Percentiles rank a stretch among this genome's conserved stretches.
phyloP scores from a whole-genome alignment of 2,329 filamentous ascomycete genomes.

The Clarireedia monteithiana region DNA sequence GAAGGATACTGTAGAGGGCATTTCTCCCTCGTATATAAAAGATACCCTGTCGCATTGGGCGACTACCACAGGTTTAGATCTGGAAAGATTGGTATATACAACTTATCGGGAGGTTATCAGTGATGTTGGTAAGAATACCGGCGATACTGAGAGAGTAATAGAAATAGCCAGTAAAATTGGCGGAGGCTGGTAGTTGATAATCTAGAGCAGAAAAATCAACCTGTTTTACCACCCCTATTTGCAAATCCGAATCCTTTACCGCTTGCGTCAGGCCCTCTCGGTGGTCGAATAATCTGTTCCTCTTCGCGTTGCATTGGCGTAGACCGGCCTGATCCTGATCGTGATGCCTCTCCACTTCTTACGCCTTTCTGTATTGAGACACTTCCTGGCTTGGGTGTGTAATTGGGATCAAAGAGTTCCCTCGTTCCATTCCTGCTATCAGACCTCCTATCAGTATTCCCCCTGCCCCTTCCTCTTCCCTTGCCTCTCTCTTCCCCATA shows the following conservation, averaged over 20 bases:
- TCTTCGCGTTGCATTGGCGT: slow-evolving; percentile 48
- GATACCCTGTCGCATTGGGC: slow-evolving; percentile 72
- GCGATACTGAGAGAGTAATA: slow-evolving; percentile 73
- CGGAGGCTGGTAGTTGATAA: slow-evolving; percentile 97
- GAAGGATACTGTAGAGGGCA: slow-evolving; percentile 49
- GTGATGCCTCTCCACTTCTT: slow-evolving; percentile 34
- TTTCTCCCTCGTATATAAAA: slow-evolving; percentile 59
- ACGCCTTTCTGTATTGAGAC: slow-evolving; percentile 35
- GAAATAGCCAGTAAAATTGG: slow-evolving; percentile 86
- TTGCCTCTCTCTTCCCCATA: slow-evolving; percentile 39
- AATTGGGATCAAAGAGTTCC: slow-evolving; percentile 74
- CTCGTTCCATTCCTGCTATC: slow-evolving; percentile 33
- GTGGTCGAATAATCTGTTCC: slow-evolving; percentile 63
- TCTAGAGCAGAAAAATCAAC: slow-evolving; percentile 34
- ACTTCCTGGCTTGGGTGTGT: slow-evolving; percentile 52
- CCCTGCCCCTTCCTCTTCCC: slow-evolving; percentile 38
- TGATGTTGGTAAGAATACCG: slow-evolving; percentile 74
- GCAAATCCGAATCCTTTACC: slow-evolving; percentile 73
- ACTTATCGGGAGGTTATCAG: slow-evolving; percentile 90
- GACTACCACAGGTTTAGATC: slow-evolving; percentile 57
- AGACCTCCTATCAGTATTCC: slow-evolving; percentile 25
- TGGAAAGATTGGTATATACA: slow-evolving; percentile 71
- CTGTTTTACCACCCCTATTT: slow-evolving; percentile 49
- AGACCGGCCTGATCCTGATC: slow-evolving; percentile 36
- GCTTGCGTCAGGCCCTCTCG: slow-evolving; percentile 69